Evolutionary conservation across 495 filamentous ascomycete genomes (phyloP).

Genomic region (Neurospora discreta): DNA sequence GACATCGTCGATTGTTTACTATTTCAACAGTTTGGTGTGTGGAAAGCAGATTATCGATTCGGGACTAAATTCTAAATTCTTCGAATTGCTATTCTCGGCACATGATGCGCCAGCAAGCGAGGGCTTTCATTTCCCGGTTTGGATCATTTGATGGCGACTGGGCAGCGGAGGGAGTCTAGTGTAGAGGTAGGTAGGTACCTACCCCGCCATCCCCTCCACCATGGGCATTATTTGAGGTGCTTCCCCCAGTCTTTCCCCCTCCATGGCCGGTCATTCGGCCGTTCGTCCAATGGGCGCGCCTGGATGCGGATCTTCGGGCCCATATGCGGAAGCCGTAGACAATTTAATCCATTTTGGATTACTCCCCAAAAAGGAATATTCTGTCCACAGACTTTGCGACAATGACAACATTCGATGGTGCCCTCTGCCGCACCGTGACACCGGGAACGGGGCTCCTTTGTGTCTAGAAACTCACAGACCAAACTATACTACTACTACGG

Average conservation of each 20-base stretch:
- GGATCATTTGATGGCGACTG: not conserved
- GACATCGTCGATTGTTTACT: not conserved
- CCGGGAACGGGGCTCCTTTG: not conserved
- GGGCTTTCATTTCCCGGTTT: not conserved
- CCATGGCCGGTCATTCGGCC: not conserved
- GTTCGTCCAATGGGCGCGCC: not conserved
- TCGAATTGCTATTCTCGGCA: not conserved
- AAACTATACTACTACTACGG: not conserved
- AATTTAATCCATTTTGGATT: not conserved
- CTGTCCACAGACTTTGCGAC: not conserved
- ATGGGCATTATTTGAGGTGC: not conserved
- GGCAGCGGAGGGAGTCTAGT: not conserved
- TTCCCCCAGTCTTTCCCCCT: not conserved
- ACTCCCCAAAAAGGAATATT: not conserved
- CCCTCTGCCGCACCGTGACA: not conserved
- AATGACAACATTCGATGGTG: not conserved
- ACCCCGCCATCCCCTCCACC: not conserved
- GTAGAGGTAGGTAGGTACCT: no score
- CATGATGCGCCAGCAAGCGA: not conserved
- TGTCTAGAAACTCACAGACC: not conserved
- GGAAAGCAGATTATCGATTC: no score
- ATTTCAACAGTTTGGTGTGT: not conserved
- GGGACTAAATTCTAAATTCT: not conserved
- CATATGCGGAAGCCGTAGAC: not conserved
- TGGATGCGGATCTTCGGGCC: not conserved